phyloP scores from a whole-genome alignment of 495 filamentous ascomycete genomes.

The Saxispiralis lemnorum region DNA sequence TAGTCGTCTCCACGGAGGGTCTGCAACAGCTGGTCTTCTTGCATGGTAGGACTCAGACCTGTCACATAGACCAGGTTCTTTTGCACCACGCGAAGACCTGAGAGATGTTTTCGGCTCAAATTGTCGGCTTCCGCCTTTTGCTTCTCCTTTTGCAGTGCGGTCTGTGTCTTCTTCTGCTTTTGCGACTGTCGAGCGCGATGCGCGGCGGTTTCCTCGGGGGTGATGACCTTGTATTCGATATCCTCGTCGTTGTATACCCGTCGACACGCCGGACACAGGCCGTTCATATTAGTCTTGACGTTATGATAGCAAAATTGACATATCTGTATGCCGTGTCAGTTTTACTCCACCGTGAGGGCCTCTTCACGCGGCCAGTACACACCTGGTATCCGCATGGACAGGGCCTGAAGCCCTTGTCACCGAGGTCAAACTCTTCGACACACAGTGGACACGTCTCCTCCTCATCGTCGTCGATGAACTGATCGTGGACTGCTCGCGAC shows the following conservation, averaged over 20 bases:
- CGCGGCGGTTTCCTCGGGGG: slow-evolving; percentile 67
- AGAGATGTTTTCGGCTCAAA: slow-evolving; percentile 81
- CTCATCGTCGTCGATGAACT: slow-evolving; percentile 93
- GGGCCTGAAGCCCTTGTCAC: slow-evolving; percentile 89
- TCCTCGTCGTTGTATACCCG: slow-evolving; percentile 88
- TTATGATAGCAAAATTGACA: slow-evolving; percentile 99
- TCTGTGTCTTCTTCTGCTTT: slow-evolving; percentile 79
- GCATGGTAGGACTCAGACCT: slow-evolving; percentile 73
- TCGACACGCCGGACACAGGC: slow-evolving; percentile 87
- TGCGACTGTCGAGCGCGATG: slow-evolving; percentile 68
- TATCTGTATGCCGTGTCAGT: slow-evolving; percentile 39
- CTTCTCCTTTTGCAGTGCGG: slow-evolving; percentile 80
- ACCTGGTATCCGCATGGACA: slow-evolving; percentile 98
- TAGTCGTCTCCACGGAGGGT: slow-evolving; percentile 77
- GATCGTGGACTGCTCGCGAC: slow-evolving; percentile 71
- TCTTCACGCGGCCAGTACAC: slow-evolving; percentile 18
- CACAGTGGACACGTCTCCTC: slow-evolving; percentile 68
- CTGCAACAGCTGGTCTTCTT: slow-evolving; percentile 75
- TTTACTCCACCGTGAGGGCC: not conserved
- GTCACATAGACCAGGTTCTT: slow-evolving; percentile 98
- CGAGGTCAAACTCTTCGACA: slow-evolving; percentile 96
- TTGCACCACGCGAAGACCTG: slow-evolving; percentile 86
- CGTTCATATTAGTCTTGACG: slow-evolving; percentile 88
- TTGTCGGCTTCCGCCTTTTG: slow-evolving; percentile 92
- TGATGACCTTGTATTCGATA: slow-evolving; percentile 86